phyloP scores from a whole-genome alignment of 106 monocot species.

The Platanthera zijinensis region DNA sequence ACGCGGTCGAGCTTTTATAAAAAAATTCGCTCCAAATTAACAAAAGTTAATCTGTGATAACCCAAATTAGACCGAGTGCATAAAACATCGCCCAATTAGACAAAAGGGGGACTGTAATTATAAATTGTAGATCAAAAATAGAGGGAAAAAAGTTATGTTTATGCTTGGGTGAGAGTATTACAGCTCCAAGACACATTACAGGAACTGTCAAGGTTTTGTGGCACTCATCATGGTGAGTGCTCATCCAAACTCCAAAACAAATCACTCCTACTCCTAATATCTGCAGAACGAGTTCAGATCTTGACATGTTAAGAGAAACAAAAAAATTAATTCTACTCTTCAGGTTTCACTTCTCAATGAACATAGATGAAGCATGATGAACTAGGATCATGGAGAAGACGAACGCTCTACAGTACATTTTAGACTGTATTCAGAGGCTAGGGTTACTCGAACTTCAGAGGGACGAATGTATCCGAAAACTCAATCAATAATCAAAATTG shows the following conservation, averaged over 20 bases:
- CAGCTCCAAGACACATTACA: slow-evolving; percentile 75
- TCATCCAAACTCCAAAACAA: slow-evolving; percentile 94
- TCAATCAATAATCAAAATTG: neutral
- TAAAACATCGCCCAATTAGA: no score
- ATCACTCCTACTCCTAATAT: slow-evolving; percentile 64
- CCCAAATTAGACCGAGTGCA: no score
- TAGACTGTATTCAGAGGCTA: neutral
- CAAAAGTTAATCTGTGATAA: no score
- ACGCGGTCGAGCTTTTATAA: no score
- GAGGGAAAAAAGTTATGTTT: no score
- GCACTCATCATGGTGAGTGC: slow-evolving; percentile 77
- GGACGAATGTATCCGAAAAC: no score
- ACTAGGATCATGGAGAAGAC: neutral
- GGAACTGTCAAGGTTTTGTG: slow-evolving; percentile 75
- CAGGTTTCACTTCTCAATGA: neutral
- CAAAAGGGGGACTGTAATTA: no score
- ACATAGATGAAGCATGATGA: no score
- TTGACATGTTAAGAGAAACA: slow-evolving; percentile 1
- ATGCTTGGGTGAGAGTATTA: no score
- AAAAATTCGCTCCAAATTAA: no score
- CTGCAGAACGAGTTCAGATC: slow-evolving; percentile 21
- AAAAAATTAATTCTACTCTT: neutral
- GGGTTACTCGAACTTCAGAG: neutral
- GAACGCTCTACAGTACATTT: neutral
- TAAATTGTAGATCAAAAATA: no score